Evolutionary conservation across 2,329 filamentous ascomycete genomes (phyloP).

Genomic region (Paecilomyces sp.): DNA sequence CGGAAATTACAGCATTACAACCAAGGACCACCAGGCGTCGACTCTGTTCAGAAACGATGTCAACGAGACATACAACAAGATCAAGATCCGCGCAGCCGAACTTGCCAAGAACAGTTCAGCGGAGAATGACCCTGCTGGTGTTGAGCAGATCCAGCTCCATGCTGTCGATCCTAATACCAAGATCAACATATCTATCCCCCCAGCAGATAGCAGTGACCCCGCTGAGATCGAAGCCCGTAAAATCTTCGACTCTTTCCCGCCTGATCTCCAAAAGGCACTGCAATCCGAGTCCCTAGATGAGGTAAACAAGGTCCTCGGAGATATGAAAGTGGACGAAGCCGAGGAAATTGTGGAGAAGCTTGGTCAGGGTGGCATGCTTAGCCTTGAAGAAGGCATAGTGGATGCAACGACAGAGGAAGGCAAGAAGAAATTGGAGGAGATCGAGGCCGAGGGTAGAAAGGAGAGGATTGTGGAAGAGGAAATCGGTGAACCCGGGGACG

Average conservation of each 20-base stretch:
- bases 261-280: slow-evolving; percentile 72
- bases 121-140: slow-evolving; percentile 51
- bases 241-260: slow-evolving; percentile 77
- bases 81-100: slow-evolving; percentile 68
- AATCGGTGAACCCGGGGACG: slow-evolving; percentile 44
- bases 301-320: slow-evolving; percentile 79
- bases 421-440: slow-evolving; percentile 65
- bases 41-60: slow-evolving; percentile 92
- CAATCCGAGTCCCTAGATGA: slow-evolving; percentile 84
- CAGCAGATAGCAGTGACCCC: slow-evolving; percentile 58
- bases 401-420: slow-evolving; percentile 90
- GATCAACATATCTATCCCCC: slow-evolving; percentile 80
- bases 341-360: slow-evolving; percentile 77
- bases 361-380: slow-evolving; percentile 79
- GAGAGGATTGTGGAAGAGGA: slow-evolving; percentile 44
- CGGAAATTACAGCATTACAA: slow-evolving; percentile 57
- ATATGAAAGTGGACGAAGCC: slow-evolving; percentile 82
- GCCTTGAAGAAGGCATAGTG: slow-evolving; percentile 86
- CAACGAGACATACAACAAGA: slow-evolving; percentile 75
- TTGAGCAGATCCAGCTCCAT: slow-evolving; percentile 96
- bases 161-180: slow-evolving; percentile 88
- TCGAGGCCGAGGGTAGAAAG: slow-evolving; percentile 52
- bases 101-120: slow-evolving; percentile 56
- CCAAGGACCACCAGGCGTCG: slow-evolving; percentile 78
- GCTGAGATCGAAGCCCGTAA: slow-evolving; percentile 55